A percentile compares a stretch with the other conserved stretches of the same genome.
Conservation (phyloP, 169 alveolate species). For the Theileria equi region DNA sequence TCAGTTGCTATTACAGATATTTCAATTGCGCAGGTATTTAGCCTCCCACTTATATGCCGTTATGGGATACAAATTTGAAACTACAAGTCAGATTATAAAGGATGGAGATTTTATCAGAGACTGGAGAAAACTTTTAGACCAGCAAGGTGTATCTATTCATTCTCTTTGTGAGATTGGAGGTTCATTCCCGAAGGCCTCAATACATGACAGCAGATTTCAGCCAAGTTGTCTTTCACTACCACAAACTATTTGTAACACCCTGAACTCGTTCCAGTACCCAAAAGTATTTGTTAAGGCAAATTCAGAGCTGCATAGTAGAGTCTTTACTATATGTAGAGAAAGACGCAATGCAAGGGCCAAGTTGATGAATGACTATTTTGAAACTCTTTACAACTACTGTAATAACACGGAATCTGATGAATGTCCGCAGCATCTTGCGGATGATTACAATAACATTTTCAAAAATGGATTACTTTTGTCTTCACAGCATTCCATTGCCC, state of each 20-base stretch:
- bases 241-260: background rate
- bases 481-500: background rate
- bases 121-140: background rate
- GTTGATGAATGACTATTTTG: conserved; percentile 28
- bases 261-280: conserved; percentile 9
- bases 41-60: conserved; percentile 36
- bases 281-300: background rate
- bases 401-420: background rate
- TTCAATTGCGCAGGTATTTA: conserved; percentile 33
- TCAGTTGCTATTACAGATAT: conserved; percentile 9
- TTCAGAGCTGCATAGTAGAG: conserved; percentile 1
- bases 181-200: conserved; percentile 46
- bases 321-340: background rate
- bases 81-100: background rate
- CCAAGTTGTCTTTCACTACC: conserved; percentile 36
- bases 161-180: conserved; percentile 42
- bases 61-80: conserved; percentile 37
- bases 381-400: conserved; percentile 11
- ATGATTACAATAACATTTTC: conserved; percentile 32
- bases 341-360: conserved; percentile 9
- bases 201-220: conserved; percentile 34
- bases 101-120: background rate
- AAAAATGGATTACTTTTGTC: conserved; percentile 33
- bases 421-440: background rate
- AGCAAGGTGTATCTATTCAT: conserved; percentile 34